phyloP scores from a whole-genome alignment of 2,329 filamentous ascomycete genomes.

The Colletotrichum gigasporum region DNA sequence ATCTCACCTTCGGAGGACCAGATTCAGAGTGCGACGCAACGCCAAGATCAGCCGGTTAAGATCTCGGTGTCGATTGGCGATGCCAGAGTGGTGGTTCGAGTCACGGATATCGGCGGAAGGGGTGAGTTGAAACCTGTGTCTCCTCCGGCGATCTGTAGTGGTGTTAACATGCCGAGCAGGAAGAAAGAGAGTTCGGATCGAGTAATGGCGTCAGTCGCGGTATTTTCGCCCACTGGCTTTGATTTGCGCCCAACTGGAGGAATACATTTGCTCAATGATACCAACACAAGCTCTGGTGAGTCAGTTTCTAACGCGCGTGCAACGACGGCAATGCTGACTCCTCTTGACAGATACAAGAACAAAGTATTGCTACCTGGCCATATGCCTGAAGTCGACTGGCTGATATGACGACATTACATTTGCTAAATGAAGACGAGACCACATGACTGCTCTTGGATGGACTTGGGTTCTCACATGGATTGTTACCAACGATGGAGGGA shows the following conservation, averaged over 20 bases:
- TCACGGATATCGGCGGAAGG: neutral
- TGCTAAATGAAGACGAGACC: no score
- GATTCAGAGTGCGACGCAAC: neutral
- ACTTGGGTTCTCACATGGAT: no score
- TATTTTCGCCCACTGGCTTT: neutral
- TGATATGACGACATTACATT: no score
- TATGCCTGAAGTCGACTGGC: no score
- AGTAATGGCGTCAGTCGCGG: neutral
- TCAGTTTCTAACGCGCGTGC: no score
- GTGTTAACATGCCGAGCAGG: neutral
- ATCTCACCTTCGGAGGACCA: neutral
- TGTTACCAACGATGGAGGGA: no score
- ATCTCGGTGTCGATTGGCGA: neutral
- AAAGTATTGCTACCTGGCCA: no score
- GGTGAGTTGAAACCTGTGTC: neutral
- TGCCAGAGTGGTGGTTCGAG: neutral
- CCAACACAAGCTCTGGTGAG: no score
- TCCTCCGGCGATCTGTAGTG: no score
- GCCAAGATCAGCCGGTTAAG: neutral
- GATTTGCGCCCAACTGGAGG: neutral
- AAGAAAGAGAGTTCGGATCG: neutral
- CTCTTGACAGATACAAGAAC: neutral
- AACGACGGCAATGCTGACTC: neutral
- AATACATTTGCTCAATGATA: no score
- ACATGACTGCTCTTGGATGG: no score